Evolutionary conservation across 1,284 basidiomycete species (phyloP).

Genomic region (Bjerkandera adusta): DNA sequence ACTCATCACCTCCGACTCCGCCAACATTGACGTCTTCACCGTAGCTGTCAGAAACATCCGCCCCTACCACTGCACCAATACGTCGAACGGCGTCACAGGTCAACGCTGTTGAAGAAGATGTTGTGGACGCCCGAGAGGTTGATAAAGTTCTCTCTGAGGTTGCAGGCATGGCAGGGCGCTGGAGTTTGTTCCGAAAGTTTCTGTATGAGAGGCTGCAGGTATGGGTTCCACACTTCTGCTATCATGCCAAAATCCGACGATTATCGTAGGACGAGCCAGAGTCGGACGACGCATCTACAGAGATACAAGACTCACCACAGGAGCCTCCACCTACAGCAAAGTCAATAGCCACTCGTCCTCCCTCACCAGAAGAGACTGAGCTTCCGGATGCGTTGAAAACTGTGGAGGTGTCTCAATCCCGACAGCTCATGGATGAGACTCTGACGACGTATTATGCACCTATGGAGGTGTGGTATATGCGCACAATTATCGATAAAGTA

Average conservation of each 20-base stretch:
- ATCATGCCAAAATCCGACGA: constrained; percentile 12
- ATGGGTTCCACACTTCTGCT: neutral
- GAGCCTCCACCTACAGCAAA: constrained; percentile 11
- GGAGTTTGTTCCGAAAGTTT: constrained; percentile 91
- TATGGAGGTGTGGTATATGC: constrained; percentile 90
- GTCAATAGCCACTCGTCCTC: neutral
- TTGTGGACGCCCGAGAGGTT: constrained; percentile 84
- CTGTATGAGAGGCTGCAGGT: constrained; percentile 72
- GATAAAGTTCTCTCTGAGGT: constrained; percentile 87
- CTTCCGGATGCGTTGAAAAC: constrained; percentile 27
- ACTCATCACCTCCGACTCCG: neutral
- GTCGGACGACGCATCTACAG: neutral
- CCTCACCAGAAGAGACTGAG: neutral
- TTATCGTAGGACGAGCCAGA: constrained; percentile 17
- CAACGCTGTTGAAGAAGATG: constrained; percentile 54
- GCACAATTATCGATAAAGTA: constrained; percentile 88
- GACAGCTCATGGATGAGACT: constrained; percentile 65
- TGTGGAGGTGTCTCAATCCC: constrained; percentile 55
- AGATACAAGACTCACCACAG: neutral
- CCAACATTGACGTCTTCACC: no score
- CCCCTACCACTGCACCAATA: constrained; percentile 25
- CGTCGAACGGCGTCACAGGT: constrained; percentile 38
- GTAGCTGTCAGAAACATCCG: constrained; percentile 32
- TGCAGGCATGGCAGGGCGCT: constrained; percentile 86
- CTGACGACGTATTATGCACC: constrained; percentile 81